phyloP scores from a whole-genome alignment of 345 rosid genomes.

The Citrus trifoliata region DNA sequence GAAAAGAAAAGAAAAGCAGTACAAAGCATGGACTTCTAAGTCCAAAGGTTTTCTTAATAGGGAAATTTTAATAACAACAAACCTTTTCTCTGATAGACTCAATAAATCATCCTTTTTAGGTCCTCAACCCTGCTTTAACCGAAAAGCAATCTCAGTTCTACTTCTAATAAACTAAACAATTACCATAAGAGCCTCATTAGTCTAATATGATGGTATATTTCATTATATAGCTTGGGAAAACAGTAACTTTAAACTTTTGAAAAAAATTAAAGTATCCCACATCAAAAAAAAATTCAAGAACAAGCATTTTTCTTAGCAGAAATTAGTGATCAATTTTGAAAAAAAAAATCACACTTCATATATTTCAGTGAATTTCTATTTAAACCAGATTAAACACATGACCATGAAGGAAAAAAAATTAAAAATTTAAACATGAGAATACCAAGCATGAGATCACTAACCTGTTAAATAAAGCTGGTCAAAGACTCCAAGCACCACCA shows the following conservation, averaged over 20 bases:
- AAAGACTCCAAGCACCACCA: background rate
- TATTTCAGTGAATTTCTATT: background rate
- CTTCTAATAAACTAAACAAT: background rate
- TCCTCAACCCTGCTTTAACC: background rate
- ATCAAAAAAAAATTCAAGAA: background rate
- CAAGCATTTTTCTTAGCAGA: background rate
- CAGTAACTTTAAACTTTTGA: background rate
- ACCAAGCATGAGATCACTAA: background rate
- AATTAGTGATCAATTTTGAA: no score
- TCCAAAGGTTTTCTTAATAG: background rate
- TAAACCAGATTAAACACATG: background rate
- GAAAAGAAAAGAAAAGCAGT: background rate
- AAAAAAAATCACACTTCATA: background rate
- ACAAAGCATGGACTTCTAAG: slow-evolving; percentile 1
- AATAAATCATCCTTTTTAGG: background rate
- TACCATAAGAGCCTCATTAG: slow-evolving; percentile 4
- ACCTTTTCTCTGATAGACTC: slow-evolving; percentile 4
- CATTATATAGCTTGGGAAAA: background rate
- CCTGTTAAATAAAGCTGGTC: background rate
- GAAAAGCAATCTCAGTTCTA: background rate
- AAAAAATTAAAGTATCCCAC: slow-evolving; percentile 5
- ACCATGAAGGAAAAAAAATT: background rate
- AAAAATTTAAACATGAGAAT: background rate
- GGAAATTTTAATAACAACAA: slow-evolving; percentile 2
- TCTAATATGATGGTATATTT: background rate